Evolutionary conservation across 1,284 basidiomycete genomes (phyloP), one percentile per base, ranked within the genome.

Genomic region (Fomitopsis pinicola): DNA sequence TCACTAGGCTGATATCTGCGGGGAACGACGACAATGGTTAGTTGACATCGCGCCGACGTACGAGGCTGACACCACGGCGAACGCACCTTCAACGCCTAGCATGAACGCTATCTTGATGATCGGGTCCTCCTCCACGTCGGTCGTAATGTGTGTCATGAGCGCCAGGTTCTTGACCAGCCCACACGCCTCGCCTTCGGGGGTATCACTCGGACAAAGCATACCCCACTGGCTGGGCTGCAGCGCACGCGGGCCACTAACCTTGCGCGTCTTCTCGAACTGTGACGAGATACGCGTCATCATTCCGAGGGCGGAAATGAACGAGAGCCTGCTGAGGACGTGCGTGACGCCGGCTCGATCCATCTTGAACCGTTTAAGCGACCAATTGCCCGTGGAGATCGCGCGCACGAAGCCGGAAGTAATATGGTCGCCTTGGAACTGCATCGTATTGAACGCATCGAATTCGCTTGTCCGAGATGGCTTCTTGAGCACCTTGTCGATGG

Each of bases 231-330:
- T 94, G 10, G 97, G 96, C 74, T 99, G 97, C 64, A 99, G 78
- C 14, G 97, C 97, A 72, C 97, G 88, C 30, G 97, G 97, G 55
- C 98, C 98, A 64, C 94, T 97, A 60, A 99, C 98, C 75, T 99
- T 99, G 59, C 97, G 82, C 15, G 98, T 99, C 84, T 99, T 99
- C 76, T 99, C 97, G 73, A 99, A 99, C 77, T 99, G 97, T 30
- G 94, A 97, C 19, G 93, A 92, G 66, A 99, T 99, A 53, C 97
- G 89, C 9, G 97, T 99, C 98, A 99, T 99, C 97, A 99, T 99
- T 40, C 98, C 97, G 22, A 99, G 82, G 1, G 97, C 98, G 60
- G 95, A 94, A 73, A 99, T 98, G 82, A 96, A 99, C 67, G 89
- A 93, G 54, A 99, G 79, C 35, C 98, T 88, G 71, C 92, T 96